phyloP scores from a whole-genome alignment of 1,284 basidiomycete genomes.

The Tetrapyrgos nigripes region DNA sequence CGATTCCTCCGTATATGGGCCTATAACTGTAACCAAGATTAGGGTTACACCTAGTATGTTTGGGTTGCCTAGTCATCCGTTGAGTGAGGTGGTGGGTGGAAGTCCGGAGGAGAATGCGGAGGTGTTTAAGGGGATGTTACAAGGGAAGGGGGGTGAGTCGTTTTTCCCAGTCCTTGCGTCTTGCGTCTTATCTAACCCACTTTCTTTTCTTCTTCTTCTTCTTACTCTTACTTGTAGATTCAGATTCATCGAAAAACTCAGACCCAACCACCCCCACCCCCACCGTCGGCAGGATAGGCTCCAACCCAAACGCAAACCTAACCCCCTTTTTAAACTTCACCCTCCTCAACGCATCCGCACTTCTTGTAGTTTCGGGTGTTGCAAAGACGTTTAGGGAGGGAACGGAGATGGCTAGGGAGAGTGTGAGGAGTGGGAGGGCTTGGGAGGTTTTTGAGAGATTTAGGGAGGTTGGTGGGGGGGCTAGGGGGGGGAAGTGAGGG shows the following conservation, averaged over 20 bases:
- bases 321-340: constrained; percentile 82
- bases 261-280: too few species aligned
- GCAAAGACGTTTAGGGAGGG: constrained; percentile 78
- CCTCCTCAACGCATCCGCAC: constrained; percentile 83
- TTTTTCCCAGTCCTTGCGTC: too few species aligned
- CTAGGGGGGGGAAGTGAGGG: too few species aligned
- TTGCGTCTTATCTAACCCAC: too few species aligned
- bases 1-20: neutral
- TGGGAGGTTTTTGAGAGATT: constrained; percentile 71
- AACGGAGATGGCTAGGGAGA: constrained; percentile 72
- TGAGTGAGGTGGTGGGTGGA: constrained; percentile 74
- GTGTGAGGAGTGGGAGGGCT: constrained; percentile 77
- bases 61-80: constrained; percentile 74
- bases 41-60: constrained; percentile 69
- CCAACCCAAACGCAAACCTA: constrained; percentile 55
- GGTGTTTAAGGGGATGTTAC: constrained; percentile 66
- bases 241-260: too few species aligned
- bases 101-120: constrained; percentile 79
- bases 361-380: constrained; percentile 82
- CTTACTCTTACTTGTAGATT: too few species aligned
- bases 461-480: constrained; percentile 28
- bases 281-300: constrained; percentile 42
- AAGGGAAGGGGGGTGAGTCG: constrained; percentile 2
- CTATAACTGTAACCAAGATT: constrained; percentile 50
- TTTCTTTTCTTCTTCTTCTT: too few species aligned